phyloP scores from a whole-genome alignment of 768 basidiomycete species.

The Pleurotus pulmonarius region DNA sequence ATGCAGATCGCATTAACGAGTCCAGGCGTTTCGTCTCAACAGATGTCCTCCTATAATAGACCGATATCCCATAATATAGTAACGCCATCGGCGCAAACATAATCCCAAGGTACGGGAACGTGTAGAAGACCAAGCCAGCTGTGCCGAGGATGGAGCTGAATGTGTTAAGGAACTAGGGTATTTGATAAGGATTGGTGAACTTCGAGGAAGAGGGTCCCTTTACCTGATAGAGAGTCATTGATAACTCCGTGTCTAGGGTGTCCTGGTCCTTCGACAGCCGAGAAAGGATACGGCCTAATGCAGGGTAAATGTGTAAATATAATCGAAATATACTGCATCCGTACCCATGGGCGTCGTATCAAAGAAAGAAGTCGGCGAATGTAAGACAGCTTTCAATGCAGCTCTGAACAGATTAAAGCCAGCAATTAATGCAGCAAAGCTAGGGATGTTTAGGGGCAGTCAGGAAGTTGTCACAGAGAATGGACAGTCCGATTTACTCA shows the following conservation, averaged over 20 bases:
- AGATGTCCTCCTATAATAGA: constrained; percentile 58
- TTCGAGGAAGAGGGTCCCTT: background rate
- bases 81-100: constrained; percentile 51
- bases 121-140: constrained; percentile 59
- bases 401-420: constrained; percentile 50
- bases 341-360: constrained; percentile 69
- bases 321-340: background rate
- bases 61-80: constrained; percentile 48
- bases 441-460: constrained; percentile 11
- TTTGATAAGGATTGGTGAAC: background rate
- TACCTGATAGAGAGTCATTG: constrained; percentile 45
- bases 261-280: constrained; percentile 62
- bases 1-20: constrained; percentile 53
- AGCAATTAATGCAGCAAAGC: constrained; percentile 33
- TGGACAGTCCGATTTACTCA: constrained; percentile 21
- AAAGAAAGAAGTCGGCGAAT: constrained; percentile 64
- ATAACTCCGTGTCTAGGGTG: constrained; percentile 47
- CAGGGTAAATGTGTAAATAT: background rate
- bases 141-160: constrained; percentile 48
- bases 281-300: constrained; percentile 52
- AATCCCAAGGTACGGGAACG: constrained; percentile 64
- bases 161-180: constrained; percentile 34
- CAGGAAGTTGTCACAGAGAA: too few relatives aligned
- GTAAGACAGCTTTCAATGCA: constrained; percentile 53
- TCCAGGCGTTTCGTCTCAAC: constrained; percentile 66